Percentiles rank a stretch among this genome's conserved stretches.
Conservation (phyloP, 164 flowering plant genomes). For the Tinospora cordifolia region DNA sequence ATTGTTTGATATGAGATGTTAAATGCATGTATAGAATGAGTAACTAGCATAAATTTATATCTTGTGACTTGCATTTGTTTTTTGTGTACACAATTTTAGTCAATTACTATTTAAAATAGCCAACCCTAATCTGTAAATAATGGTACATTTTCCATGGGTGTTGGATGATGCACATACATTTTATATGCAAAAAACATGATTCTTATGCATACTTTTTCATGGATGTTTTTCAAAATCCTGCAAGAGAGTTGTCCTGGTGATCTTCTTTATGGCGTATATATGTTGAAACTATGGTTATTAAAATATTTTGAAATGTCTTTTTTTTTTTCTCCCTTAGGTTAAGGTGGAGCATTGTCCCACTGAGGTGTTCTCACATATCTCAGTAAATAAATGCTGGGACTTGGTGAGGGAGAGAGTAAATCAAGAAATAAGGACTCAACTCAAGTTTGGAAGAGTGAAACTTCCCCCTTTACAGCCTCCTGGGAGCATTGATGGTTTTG, state of each 20-base stretch:
- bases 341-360: slow-evolving; percentile 51
- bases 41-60: too few species aligned
- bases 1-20: too few species aligned
- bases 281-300: neutral
- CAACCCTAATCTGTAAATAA: too few species aligned
- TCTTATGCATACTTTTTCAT: too few species aligned
- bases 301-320: neutral
- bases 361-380: slow-evolving; percentile 71
- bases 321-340: slow-evolving; percentile 42
- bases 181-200: too few species aligned
- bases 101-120: too few species aligned
- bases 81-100: too few species aligned
- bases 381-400: slow-evolving; percentile 84
- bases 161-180: too few species aligned
- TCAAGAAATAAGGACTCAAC: slow-evolving; percentile 70
- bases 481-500: slow-evolving; percentile 80
- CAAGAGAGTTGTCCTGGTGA: neutral
- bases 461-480: slow-evolving; percentile 93
- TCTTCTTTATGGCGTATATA: neutral
- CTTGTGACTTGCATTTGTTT: too few species aligned
- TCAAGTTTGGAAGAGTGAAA: slow-evolving; percentile 41
- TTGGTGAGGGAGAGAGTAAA: slow-evolving; percentile 88
- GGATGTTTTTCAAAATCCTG: neutral
- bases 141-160: too few species aligned
- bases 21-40: too few species aligned